phyloP scores from a whole-genome alignment of 306 rosid species.

The Lablab purpureus region DNA sequence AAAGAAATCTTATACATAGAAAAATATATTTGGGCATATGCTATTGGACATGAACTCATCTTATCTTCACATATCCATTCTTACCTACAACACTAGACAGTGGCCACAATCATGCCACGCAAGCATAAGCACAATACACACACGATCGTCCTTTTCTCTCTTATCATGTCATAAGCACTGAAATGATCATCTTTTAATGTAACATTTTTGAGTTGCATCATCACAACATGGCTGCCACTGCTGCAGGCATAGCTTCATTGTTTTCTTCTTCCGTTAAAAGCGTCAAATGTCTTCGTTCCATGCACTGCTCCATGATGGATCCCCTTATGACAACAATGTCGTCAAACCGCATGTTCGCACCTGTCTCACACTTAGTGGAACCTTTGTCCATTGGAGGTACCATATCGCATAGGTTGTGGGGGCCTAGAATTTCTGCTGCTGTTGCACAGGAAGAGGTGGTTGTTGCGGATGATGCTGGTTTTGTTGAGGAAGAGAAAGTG shows the following conservation, averaged over 20 bases:
- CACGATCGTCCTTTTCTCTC: slow-evolving; percentile 19
- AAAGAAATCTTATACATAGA: not conserved
- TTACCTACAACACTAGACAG: slow-evolving; percentile 50
- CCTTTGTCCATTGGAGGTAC: slow-evolving; percentile 46
- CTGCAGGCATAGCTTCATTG: slow-evolving; percentile 66
- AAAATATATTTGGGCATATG: not conserved
- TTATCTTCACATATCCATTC: slow-evolving; percentile 59
- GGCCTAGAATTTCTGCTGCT: slow-evolving; percentile 58
- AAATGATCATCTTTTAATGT: slow-evolving; percentile 15
- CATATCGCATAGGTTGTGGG: slow-evolving; percentile 51
- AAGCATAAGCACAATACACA: slow-evolving; percentile 43
- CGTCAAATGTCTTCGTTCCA: slow-evolving; percentile 61
- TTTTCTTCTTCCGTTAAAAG: slow-evolving; percentile 68
- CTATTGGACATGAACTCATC: slow-evolving; percentile 34
- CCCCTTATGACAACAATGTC: not conserved
- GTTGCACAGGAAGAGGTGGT: slow-evolving; percentile 71
- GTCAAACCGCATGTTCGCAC: slow-evolving; percentile 50
- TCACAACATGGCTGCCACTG: slow-evolving; percentile 73
- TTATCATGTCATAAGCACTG: slow-evolving; percentile 4
- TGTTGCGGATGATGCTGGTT: slow-evolving; percentile 48
- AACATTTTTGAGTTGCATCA: slow-evolving; percentile 3
- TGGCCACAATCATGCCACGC: slow-evolving; percentile 77
- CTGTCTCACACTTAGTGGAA: slow-evolving; percentile 53
- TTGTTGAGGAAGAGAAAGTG: slow-evolving; percentile 35
- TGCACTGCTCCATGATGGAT: slow-evolving; percentile 41